Conservation (phyloP, 768 basidiomycete genomes). For the Cubamyces sp. region DNA sequence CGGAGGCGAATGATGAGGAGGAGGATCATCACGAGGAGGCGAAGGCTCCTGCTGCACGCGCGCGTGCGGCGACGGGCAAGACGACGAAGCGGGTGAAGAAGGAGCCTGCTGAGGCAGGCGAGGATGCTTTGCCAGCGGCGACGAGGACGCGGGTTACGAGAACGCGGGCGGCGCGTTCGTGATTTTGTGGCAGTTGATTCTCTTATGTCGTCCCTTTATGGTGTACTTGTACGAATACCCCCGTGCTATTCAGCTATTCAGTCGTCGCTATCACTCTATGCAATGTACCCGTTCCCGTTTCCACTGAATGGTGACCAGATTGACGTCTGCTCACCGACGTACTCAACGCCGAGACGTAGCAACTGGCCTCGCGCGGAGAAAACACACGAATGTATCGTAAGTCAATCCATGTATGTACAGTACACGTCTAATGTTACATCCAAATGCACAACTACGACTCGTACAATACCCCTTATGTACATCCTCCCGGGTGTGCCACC, state of each 20-base stretch:
- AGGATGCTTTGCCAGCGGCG: not conserved
- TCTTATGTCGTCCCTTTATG: not conserved
- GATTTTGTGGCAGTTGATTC: not conserved
- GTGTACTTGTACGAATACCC: slow-evolving; percentile 2
- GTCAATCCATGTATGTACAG: not conserved
- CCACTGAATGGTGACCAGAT: too few species aligned
- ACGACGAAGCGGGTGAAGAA: slow-evolving; percentile 21
- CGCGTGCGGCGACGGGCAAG: slow-evolving; percentile 16
- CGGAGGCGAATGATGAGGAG: slow-evolving; percentile 31
- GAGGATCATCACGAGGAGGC: slow-evolving; percentile 6
- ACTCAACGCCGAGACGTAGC: too few species aligned
- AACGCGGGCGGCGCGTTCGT: slow-evolving; percentile 25
- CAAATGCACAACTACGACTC: not conserved
- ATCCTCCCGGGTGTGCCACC: too few species aligned
- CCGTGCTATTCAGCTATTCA: too few species aligned
- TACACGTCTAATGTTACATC: not conserved
- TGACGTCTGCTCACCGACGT: too few species aligned
- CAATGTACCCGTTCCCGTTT: too few species aligned
- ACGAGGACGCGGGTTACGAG: slow-evolving; percentile 20
- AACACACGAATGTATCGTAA: too few species aligned
- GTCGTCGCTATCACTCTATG: too few species aligned
- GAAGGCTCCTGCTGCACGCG: slow-evolving; percentile 8
- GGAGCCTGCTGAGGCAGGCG: slow-evolving; percentile 19
- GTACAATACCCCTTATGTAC: too few species aligned
- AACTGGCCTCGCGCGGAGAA: too few species aligned